Evolutionary conservation across 2,329 filamentous ascomycete species (phyloP).

Genomic region (Fusarium sp.): DNA sequence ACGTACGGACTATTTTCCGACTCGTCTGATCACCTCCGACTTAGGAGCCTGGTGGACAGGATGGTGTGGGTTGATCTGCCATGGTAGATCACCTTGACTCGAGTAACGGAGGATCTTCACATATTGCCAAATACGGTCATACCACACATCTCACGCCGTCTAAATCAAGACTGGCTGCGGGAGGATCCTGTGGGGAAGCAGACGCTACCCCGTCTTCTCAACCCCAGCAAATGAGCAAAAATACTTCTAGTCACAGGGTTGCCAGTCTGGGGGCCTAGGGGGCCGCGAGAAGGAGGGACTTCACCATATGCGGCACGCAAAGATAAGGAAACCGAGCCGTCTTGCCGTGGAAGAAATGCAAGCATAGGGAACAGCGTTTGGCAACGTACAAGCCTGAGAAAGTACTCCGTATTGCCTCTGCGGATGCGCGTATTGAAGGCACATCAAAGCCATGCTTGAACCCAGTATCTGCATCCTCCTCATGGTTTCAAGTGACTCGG

Average conservation of each 20-base stretch:
- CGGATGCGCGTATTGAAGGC: conserved; percentile 5
- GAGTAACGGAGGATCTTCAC: conserved; percentile 31
- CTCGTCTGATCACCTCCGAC: conserved; percentile 12
- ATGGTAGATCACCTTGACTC: conserved; percentile 38
- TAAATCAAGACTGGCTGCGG: conserved; percentile 25
- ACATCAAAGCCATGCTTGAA: conserved; percentile 29
- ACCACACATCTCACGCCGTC: conserved; percentile 16
- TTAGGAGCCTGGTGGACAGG: conserved; percentile 23
- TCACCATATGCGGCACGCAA: conserved; percentile 11
- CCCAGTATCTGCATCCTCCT: conserved; percentile 31
- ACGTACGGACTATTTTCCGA: too few species aligned
- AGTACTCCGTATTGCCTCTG: conserved; percentile 14
- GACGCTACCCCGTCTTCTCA: conserved; percentile 45
- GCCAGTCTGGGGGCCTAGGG: conserved; percentile 33
- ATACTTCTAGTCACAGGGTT: conserved; percentile 42
- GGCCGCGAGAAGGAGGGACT: conserved; percentile 35
- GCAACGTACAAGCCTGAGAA: neutral
- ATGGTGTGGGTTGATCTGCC: conserved; percentile 27
- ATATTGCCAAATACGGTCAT: conserved; percentile 25
- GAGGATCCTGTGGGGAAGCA: conserved; percentile 48
- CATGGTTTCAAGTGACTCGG: conserved; percentile 19
- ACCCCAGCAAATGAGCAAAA: conserved; percentile 39
- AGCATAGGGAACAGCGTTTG: conserved; percentile 10
- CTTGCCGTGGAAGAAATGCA: conserved; percentile 10
- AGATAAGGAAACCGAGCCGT: conserved; percentile 42